These are phyloP conservation scores for Thelonectria rubi DNA, from an alignment of 2,329 filamentous ascomycete genomes.

Conservation along the genomic window DNA sequence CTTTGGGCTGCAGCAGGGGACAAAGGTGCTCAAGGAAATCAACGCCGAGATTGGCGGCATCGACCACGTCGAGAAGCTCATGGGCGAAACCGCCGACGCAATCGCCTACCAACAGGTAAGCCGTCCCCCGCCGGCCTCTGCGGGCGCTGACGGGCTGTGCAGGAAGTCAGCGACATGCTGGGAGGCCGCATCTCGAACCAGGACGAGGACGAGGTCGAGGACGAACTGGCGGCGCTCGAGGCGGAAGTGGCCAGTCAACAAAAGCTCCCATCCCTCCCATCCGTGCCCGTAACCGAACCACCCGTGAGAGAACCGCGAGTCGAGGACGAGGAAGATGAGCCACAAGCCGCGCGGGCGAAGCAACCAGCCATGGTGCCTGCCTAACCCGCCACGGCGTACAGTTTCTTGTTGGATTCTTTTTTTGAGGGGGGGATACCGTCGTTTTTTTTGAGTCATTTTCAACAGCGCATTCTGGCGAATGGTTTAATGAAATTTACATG, in stretches of 20 bases:
- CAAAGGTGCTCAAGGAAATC: constrained; percentile 87
- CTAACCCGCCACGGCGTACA: constrained; percentile 13
- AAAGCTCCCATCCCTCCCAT: constrained; percentile 48
- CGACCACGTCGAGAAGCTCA: constrained; percentile 91
- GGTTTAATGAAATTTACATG: constrained; percentile 14
- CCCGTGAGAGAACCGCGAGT: constrained; percentile 22
- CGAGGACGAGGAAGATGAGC: constrained; percentile 32
- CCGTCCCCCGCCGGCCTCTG: constrained; percentile 1
- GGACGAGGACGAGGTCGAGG: constrained; percentile 97
- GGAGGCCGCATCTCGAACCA: constrained; percentile 88
- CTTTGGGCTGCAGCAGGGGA: constrained; percentile 92
- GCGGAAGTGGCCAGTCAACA: constrained; percentile 46
- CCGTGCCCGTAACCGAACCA: constrained; percentile 23
- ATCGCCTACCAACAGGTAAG: constrained; percentile 87
- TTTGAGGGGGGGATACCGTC: constrained; percentile 13
- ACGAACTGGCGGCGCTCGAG: constrained; percentile 87
- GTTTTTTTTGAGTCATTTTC: neutral
- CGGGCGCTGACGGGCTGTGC: constrained; percentile 31
- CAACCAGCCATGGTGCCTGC: constrained; percentile 53
- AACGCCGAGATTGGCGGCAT: constrained; percentile 96
- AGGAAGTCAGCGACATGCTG: constrained; percentile 95
- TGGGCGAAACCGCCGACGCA: constrained; percentile 91
- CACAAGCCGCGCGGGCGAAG: constrained; percentile 38
- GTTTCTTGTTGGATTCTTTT: constrained; percentile 4
- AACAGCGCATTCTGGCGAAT: constrained; percentile 26